Evolutionary conservation across 2,329 filamentous ascomycete species (phyloP).

Genomic region (Microcyclospora pomicola): DNA sequence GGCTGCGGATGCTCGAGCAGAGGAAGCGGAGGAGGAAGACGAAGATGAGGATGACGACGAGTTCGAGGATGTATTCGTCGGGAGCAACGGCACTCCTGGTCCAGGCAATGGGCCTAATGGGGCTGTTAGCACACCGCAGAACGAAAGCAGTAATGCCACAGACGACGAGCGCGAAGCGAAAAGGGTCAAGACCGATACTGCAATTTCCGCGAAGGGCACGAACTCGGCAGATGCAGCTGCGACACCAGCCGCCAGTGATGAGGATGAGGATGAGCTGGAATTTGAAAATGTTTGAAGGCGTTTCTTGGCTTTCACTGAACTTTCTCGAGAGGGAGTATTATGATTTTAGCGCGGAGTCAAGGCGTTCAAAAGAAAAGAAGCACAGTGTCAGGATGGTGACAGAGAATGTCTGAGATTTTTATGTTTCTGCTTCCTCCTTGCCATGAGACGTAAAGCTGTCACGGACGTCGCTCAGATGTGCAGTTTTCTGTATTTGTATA

Average conservation of each 20-base stretch:
- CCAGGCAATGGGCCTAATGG: conserved; percentile 12
- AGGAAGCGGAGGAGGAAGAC: conserved; percentile 39
- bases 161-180: conserved; percentile 41
- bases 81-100: conserved; percentile 3
- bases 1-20: conserved; percentile 28
- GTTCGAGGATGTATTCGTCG: conserved; percentile 42
- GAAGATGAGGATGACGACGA: conserved; percentile 36
- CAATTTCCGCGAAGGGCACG: conserved; percentile 18
- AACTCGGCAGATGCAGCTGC: conserved; percentile 12
- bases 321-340: too few relatives aligned
- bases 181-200: conserved; percentile 45
- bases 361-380: too few relatives aligned
- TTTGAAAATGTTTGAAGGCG: conserved; percentile 29
- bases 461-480: too few relatives aligned
- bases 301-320: background rate
- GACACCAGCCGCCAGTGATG: conserved; percentile 26
- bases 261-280: conserved; percentile 34
- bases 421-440: too few relatives aligned
- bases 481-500: too few relatives aligned
- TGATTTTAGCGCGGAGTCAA: too few relatives aligned
- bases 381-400: too few relatives aligned
- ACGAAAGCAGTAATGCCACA: conserved; percentile 20
- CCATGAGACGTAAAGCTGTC: too few relatives aligned
- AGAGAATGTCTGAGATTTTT: too few relatives aligned
- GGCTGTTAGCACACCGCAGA: conserved; percentile 17